Percentiles rank a stretch among this genome's conserved stretches.
phyloP scores from a whole-genome alignment of 2,329 filamentous ascomycete species.

The Madurella fahalii region DNA sequence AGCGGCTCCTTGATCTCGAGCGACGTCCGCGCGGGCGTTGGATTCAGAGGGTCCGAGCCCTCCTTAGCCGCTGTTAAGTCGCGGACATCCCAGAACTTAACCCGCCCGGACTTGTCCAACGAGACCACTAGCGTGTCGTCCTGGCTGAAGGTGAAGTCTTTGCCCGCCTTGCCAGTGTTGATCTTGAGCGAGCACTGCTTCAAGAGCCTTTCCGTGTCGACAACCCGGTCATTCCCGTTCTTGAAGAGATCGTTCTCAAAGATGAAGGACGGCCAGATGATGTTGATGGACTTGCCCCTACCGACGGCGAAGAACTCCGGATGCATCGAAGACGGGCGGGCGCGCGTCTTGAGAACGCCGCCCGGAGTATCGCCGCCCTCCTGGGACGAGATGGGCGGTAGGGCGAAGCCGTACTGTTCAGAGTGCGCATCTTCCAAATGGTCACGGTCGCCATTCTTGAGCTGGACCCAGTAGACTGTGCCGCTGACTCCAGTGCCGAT shows the following conservation, averaged over 20 bases:
- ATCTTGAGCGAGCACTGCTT: slow-evolving; percentile 87
- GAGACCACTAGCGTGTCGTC: slow-evolving; percentile 93
- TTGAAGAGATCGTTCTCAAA: slow-evolving; percentile 61
- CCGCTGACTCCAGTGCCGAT: slow-evolving; percentile 93
- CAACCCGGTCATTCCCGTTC: slow-evolving; percentile 60
- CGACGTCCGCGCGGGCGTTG: slow-evolving; percentile 52
- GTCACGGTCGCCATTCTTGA: slow-evolving; percentile 73
- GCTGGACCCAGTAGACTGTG: slow-evolving; percentile 90
- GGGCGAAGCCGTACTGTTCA: slow-evolving; percentile 80
- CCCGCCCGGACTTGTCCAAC: slow-evolving; percentile 89
- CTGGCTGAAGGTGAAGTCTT: slow-evolving; percentile 96
- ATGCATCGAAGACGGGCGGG: slow-evolving; percentile 82
- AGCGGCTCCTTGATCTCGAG: slow-evolving; percentile 82
- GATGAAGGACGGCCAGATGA: slow-evolving; percentile 68
- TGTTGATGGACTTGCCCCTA: slow-evolving; percentile 91
- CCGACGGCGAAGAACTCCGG: slow-evolving; percentile 94
- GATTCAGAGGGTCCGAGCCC: slow-evolving; percentile 46
- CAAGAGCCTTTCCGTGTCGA: slow-evolving; percentile 84
- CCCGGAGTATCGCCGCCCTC: slow-evolving; percentile 82
- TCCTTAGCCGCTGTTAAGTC: slow-evolving; percentile 60
- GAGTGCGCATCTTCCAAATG: slow-evolving; percentile 73
- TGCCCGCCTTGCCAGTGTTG: slow-evolving; percentile 94
- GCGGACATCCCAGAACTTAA: slow-evolving; percentile 98
- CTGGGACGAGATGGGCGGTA: slow-evolving; percentile 79
- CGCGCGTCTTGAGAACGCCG: slow-evolving; percentile 91